Conservation (phyloP, 2,329 filamentous ascomycete genomes). For the Aciculosporium take region DNA sequence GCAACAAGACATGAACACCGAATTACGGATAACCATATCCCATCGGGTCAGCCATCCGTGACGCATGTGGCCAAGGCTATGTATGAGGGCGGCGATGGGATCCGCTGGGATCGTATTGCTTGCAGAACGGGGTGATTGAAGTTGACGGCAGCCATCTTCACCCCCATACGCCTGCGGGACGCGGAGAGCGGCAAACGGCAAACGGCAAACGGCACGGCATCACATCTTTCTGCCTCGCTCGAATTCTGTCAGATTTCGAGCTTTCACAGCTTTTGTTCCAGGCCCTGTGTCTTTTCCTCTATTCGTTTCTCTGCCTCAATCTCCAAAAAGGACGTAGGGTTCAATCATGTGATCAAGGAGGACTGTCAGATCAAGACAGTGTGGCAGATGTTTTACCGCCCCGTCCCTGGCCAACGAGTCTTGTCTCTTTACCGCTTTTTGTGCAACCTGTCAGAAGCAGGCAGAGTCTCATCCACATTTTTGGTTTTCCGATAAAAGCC, state of each 20-base stretch:
- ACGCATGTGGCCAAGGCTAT: not conserved
- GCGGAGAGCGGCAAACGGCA: slow-evolving; percentile 1
- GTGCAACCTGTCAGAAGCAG: slow-evolving; percentile 1
- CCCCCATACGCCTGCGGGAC: not conserved
- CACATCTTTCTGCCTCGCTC: no score
- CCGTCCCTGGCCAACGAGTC: slow-evolving; percentile 2
- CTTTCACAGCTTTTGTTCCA: not conserved
- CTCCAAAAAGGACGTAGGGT: not conserved
- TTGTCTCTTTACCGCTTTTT: not conserved
- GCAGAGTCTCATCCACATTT: not conserved
- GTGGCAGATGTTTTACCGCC: slow-evolving; percentile 6
- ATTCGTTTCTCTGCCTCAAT: not conserved
- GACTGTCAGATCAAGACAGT: slow-evolving; percentile 8
- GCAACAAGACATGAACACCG: not conserved
- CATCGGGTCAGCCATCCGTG: not conserved
- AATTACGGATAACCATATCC: not conserved
- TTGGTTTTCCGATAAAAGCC: slow-evolving; percentile 1
- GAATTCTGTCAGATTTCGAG: not conserved
- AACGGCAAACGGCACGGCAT: no score
- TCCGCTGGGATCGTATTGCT: no score
- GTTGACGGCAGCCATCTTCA: not conserved
- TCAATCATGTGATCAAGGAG: slow-evolving; percentile 11
- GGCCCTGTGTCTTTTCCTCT: not conserved
- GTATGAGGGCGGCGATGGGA: no score
- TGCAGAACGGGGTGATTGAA: not conserved